Evolutionary conservation across 139 green algal genomes (phyloP), one percentile per base, ranked within the genome.

Genomic region (Pycnococcus provasolii): DNA sequence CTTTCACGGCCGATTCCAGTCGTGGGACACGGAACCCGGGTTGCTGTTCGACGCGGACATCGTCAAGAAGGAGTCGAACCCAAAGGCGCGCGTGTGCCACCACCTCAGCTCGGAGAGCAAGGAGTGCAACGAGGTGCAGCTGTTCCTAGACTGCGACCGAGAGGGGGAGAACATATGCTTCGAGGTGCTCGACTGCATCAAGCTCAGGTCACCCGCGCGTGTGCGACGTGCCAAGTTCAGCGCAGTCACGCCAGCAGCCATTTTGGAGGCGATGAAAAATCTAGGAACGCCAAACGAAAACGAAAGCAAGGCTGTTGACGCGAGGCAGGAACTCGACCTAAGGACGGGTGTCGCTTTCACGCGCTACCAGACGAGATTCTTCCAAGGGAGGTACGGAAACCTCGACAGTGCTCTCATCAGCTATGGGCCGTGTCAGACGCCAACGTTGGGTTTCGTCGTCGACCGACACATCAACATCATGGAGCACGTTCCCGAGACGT

Each of bases 111-210:
- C 46, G 1, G 86, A 94, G 72, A 62, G 67, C 37, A 64, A 64
- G 37, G 68, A 75, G 44, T 77, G 58, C 39, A 66, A 87, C 60
- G 72, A 75, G 51, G 68, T 95, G 40, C 80, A 93, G 62, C 79
- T 95, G 50, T 95, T 87, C 87, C 82, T 95, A 51, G 88, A 95
- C 78, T 95, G 88, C 61, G 88, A 95, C 74, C 64, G 88, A 1
- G 87, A 95, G 75, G 88, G 88, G 0, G 88, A 95, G 77, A 95
- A 95, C 75, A 95, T 95, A 58, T 95, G 88, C 78, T 95, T 94
- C 71, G 86, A 94, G 77, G 86, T 88, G 59, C 42, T 74, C 46
- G 68, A 74, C 42, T 58, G 48, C 61, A 26, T 89, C 39, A 72
- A 61, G 2, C 62, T 67, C 58, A 89, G 91, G 79, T 26, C 15